Evolutionary conservation across 169 alveolate species (phyloP), one percentile per base, ranked within the genome.

Genomic region (Plasmodium gallinaceum): DNA sequence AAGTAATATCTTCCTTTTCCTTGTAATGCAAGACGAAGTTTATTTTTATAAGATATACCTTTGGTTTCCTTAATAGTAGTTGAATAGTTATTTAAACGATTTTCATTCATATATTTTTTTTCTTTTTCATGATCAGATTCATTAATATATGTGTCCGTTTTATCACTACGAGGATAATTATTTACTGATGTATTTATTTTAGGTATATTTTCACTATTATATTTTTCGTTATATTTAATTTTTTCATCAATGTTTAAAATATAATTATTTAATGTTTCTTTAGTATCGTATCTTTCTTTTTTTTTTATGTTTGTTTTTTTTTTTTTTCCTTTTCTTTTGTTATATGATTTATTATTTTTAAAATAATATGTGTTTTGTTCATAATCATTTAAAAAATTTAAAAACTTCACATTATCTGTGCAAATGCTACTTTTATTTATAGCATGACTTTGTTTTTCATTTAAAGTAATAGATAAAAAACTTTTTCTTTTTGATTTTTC

Each of bases 371-470:
- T 24, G 37, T 54, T 45, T 45, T 69, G 66, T 54, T 69, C 91
- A 68, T 66, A 22, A 39, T 83, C 91, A 52, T 68, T 66, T 68
- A 83, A 18, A 20, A 68, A 83, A 57, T 57, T 66, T 54, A 83
- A 54, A 83, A 83, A 83, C 12, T 22, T 52, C 39, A 71, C 85
- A 83, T 83, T 83, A 57, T 83, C 91, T 48, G 91, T 83, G 16
- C 91, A 83, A 48, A 83, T 69, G 16, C 91, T 83, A n/a, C 91
- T 83, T 57, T 32, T 76, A 26, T 64, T 76, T 39, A 69, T 20
- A 5, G 45, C 58, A 14, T 72, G 58, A 46, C 68, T 54, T 18
- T 83, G 48, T 14, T 83, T 66, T 52, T 83, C 91, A 57, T 60
- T 54, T 22, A 83, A 46, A 3, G 51, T 12, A 12, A 83, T 83